Evolutionary conservation across 2,329 filamentous ascomycete genomes (phyloP).

Genomic region (Xylaria sp.): DNA sequence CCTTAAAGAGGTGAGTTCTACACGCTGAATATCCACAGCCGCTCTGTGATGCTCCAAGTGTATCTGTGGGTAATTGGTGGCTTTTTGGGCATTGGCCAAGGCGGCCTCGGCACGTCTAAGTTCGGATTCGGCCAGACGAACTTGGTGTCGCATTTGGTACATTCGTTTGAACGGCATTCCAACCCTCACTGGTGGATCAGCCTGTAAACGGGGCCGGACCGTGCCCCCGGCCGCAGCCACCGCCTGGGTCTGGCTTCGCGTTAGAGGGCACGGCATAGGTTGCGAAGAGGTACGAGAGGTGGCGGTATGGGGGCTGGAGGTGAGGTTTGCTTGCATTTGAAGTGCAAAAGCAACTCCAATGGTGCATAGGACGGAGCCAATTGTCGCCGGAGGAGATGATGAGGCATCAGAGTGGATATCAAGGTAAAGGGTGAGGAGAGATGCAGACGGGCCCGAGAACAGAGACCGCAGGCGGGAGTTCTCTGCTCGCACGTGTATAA

Average conservation of each 20-base stretch:
- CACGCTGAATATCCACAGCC: neutral
- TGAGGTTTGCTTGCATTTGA: neutral
- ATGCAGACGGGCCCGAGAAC: neutral
- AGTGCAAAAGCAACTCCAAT: too few species aligned
- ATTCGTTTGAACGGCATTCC: constrained; percentile 16
- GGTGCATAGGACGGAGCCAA: too few species aligned
- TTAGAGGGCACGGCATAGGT: neutral
- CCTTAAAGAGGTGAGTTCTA: neutral
- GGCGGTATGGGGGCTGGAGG: neutral
- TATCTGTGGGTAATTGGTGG: neutral
- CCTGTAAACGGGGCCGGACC: too few species aligned
- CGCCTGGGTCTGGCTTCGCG: neutral
- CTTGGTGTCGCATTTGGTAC: neutral
- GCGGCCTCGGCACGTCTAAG: neutral
- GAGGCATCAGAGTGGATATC: neutral
- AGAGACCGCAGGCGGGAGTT: neutral
- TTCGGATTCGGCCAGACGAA: neutral
- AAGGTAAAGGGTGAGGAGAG: neutral
- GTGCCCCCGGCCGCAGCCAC: neutral
- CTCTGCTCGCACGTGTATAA: neutral
- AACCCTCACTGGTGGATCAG: neutral
- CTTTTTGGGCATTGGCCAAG: neutral
- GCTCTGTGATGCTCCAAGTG: neutral
- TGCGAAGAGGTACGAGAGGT: neutral
- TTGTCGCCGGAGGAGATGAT: too few species aligned